These are phyloP conservation scores for Piper longum DNA, from an alignment of 164 flowering plant genomes.

Conservation along the genomic window DNA sequence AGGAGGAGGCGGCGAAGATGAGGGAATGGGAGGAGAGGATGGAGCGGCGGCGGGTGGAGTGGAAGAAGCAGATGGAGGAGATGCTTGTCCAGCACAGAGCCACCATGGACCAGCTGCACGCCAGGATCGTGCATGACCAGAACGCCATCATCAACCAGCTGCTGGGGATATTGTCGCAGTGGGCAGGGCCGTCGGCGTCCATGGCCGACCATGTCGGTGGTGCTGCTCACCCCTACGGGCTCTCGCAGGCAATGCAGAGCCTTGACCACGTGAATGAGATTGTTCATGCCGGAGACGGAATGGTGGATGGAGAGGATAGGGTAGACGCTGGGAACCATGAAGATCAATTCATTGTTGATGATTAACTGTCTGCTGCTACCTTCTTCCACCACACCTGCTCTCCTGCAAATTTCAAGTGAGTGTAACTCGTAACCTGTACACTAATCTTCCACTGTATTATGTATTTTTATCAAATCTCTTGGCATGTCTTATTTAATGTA, in stretches of 20 bases:
- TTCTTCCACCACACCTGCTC: too few relatives aligned
- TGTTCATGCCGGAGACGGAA: slow-evolving; percentile 70
- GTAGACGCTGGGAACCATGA: slow-evolving; percentile 75
- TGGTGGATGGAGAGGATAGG: slow-evolving; percentile 64
- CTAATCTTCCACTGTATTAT: not conserved
- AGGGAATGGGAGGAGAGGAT: slow-evolving; percentile 81
- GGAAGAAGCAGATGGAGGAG: slow-evolving; percentile 74
- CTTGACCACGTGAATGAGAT: slow-evolving; percentile 76
- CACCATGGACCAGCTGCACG: slow-evolving; percentile 68
- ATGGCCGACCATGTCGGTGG: slow-evolving; percentile 52
- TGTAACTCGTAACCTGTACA: not conserved
- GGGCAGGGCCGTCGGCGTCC: slow-evolving; percentile 63
- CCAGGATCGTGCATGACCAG: slow-evolving; percentile 70
- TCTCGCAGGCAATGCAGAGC: slow-evolving; percentile 85
- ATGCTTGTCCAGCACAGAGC: slow-evolving; percentile 58
- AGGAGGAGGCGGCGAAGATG: slow-evolving; percentile 41
- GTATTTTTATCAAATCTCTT: not conserved
- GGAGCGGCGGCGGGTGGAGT: slow-evolving; percentile 51
- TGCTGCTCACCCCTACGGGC: slow-evolving; percentile 39
- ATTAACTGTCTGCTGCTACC: slow-evolving; percentile 10
- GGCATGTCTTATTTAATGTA: not conserved
- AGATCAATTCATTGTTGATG: slow-evolving; percentile 88
- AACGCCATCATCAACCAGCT: slow-evolving; percentile 60
- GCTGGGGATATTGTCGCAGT: slow-evolving; percentile 68
- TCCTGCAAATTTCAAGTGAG: not conserved